These are phyloP conservation scores for Candida smagusa DNA, from an alignment of 1,139 yeast genomes.

Conservation along the genomic window DNA sequence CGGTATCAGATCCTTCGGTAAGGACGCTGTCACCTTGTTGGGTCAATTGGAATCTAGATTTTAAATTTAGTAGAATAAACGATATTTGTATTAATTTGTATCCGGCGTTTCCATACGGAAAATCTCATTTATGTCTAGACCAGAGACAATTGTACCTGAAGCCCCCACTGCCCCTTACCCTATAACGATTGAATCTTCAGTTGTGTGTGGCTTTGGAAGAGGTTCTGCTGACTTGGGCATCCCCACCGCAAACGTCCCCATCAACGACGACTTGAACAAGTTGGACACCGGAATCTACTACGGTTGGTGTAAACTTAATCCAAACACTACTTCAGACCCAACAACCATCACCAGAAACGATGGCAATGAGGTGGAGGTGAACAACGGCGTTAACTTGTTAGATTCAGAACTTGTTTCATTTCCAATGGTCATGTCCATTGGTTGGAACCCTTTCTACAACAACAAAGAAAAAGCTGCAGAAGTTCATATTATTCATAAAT, in stretches of 20 bases:
- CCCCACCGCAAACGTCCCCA: slow-evolving; percentile 91
- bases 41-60: slow-evolving; percentile 74
- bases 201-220: slow-evolving; percentile 90
- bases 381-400: slow-evolving; percentile 55
- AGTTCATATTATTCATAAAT: slow-evolving; percentile 78
- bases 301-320: slow-evolving; percentile 64
- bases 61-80: slow-evolving; percentile 22
- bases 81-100: neutral
- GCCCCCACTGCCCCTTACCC: slow-evolving; percentile 65
- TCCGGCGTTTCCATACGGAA: neutral
- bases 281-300: slow-evolving; percentile 85
- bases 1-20: slow-evolving; percentile 96
- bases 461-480: slow-evolving; percentile 82
- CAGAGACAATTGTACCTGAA: slow-evolving; percentile 40
- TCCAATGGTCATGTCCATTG: slow-evolving; percentile 94
- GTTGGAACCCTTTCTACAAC: slow-evolving; percentile 91
- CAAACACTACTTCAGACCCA: slow-evolving; percentile 15
- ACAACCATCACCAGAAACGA: slow-evolving; percentile 33
- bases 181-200: slow-evolving; percentile 48
- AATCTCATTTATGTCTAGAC: slow-evolving; percentile 21
- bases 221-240: slow-evolving; percentile 92
- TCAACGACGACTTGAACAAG: slow-evolving; percentile 44
- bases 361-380: slow-evolving; percentile 47
- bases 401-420: slow-evolving; percentile 42
- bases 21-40: slow-evolving; percentile 86